Base-by-base conservation (phyloP, 2,329 filamentous ascomycete species). In the Xylariales sp. region DNA sequence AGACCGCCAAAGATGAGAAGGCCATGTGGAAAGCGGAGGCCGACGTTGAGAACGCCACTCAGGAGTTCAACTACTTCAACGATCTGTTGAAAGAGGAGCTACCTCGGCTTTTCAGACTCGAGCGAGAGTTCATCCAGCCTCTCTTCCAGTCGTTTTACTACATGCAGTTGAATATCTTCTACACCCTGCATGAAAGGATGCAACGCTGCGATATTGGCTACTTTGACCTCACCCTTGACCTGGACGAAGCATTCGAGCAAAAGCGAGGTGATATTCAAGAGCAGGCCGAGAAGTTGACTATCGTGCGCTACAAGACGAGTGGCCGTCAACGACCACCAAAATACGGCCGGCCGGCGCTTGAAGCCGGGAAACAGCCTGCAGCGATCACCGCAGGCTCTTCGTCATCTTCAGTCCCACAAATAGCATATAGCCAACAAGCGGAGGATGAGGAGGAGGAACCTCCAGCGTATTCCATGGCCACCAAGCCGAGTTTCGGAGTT, bases 81-180 rank as follows among this genome's bases (percentile, higher is more conserved):
- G 88, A 96, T 55, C 72, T 98, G 36, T 77, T 98, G 44, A 98
- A 98, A 69, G 88, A 94, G 14, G 93, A 98, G 66, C 71, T 98
- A 46, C 93, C 93, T 19, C 88, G 89, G 62, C 77, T 98, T 10
- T 98, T 98, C 63, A 63, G 70, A 6, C 78, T 98, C 14, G 93
- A 98, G 63, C 79, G 83, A 47, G 85, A 97, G 62, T 97, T 98
- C 61, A 98, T 98, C 62, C 83, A 88, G 50, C 93, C 93, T 3
- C 78, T 98, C 6, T 98, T 98, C 74, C 93, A 97, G 62, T 95
- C 88, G 8, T 98, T 98, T 69, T 98, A 98, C 68, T 98, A 97
- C 72, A 98, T 98, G 93, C 93, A 98, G 65, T 78, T 98, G 48
- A 98, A 98, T 63, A 88, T 98, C 48, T 98, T 97, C 63, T 98